Percentiles rank a stretch among this genome's conserved stretches.
Conservation (phyloP, 257 asterid genomes). For the Penstemon davidsonii region DNA sequence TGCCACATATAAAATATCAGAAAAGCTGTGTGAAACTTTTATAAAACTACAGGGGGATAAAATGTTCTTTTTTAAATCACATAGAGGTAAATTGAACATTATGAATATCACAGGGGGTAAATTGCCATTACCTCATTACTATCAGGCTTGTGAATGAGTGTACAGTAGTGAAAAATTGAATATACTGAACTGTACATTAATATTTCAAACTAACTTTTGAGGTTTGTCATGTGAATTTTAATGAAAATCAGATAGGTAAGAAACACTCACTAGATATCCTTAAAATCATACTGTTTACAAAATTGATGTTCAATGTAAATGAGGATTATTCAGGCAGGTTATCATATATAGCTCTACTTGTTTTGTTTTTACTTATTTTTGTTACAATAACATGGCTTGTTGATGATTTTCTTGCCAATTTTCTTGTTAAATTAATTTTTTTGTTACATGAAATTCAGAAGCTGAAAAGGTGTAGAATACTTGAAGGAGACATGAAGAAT, state of each 20-base stretch:
- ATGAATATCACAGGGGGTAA: too few relatives aligned
- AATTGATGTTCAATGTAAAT: background rate
- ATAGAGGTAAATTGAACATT: too few relatives aligned
- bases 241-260: slow-evolving; percentile 18
- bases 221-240: slow-evolving; percentile 1
- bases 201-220: too few relatives aligned
- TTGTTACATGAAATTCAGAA: slow-evolving; percentile 28
- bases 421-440: slow-evolving; percentile 20
- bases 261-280: background rate
- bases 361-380: background rate
- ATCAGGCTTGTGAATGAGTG: too few relatives aligned
- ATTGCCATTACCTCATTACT: too few relatives aligned
- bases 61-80: too few relatives aligned
- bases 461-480: slow-evolving; percentile 27
- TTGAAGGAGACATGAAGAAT: slow-evolving; percentile 47
- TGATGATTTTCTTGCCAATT: background rate
- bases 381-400: background rate
- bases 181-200: too few relatives aligned
- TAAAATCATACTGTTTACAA: background rate
- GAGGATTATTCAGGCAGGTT: background rate
- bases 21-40: too few relatives aligned
- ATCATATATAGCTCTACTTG: slow-evolving; percentile 2
- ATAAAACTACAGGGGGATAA: too few relatives aligned
- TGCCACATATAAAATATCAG: too few relatives aligned
- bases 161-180: too few relatives aligned